Percentiles rank a stretch among this genome's conserved stretches.
Conservation (phyloP, 345 rosid genomes). For the Erodium maritimum region DNA sequence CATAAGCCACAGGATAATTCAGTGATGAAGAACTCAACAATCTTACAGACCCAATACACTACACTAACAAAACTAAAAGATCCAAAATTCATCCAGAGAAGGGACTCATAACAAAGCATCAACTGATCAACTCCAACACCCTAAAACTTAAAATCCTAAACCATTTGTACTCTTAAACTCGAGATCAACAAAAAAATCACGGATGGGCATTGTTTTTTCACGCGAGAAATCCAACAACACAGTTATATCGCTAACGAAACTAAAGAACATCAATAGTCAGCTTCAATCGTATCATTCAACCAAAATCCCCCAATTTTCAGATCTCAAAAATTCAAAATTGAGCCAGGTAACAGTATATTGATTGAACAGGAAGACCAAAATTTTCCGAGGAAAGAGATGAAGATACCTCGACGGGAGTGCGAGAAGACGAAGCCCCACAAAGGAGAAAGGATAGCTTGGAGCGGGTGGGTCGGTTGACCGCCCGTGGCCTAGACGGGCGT, state of each 20-base stretch:
- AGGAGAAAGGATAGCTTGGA: constrained; percentile 24
- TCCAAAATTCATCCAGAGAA: no score
- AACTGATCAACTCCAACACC: background rate
- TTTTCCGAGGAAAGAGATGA: background rate
- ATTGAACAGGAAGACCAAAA: background rate
- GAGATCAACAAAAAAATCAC: no score
- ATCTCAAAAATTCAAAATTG: background rate
- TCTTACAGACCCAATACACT: background rate
- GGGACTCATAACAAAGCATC: no score
- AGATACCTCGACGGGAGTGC: constrained; percentile 30
- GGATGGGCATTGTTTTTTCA: no score
- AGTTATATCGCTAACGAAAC: no score
- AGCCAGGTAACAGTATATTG: background rate
- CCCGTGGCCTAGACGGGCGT: constrained; percentile 18
- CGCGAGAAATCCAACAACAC: no score
- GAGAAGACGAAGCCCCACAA: constrained; percentile 45
- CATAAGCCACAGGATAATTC: background rate
- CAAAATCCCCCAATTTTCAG: background rate
- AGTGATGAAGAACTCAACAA: background rate
- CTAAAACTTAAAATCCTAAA: no score
- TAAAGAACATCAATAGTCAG: no score
- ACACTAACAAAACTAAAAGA: background rate
- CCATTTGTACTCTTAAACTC: no score
- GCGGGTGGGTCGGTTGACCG: constrained; percentile 19
- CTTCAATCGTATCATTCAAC: no score